These are phyloP conservation scores for Plasmodium ovale DNA, from an alignment of 169 alveolate genomes.

Conservation along the genomic window DNA sequence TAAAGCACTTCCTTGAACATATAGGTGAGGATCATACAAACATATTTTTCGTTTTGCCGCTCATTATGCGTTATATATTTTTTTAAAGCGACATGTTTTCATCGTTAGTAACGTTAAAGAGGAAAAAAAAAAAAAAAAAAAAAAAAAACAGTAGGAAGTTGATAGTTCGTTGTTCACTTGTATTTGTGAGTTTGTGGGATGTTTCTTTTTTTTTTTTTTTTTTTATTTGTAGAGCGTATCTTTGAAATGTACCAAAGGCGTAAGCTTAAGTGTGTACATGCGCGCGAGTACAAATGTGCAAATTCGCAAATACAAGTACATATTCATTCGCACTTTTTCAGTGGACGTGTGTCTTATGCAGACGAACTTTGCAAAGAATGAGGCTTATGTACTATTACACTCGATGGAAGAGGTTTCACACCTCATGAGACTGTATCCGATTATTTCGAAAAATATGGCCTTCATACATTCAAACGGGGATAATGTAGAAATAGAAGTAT, in stretches of 20 bases:
- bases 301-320: not conserved
- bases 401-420: slow-evolving; percentile 70
- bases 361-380: slow-evolving; percentile 21
- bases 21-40: slow-evolving; percentile 21
- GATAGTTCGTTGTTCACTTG: no score
- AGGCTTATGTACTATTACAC: slow-evolving; percentile 59
- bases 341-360: slow-evolving; percentile 62
- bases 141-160: no score
- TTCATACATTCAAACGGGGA: slow-evolving; percentile 3
- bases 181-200: no score
- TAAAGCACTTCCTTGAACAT: slow-evolving; percentile 68
- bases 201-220: no score
- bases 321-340: slow-evolving; percentile 3
- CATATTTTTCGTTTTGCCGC: not conserved
- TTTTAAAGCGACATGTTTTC: no score
- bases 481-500: slow-evolving; percentile 55
- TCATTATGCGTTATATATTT: not conserved
- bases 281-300: not conserved
- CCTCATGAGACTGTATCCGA: slow-evolving; percentile 24
- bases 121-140: no score
- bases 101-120: no score
- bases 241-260: no score
- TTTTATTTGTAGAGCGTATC: no score
- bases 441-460: slow-evolving; percentile 24
- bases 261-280: not conserved